phyloP scores from a whole-genome alignment of 768 basidiomycete species.

The Hericium alpestre region DNA sequence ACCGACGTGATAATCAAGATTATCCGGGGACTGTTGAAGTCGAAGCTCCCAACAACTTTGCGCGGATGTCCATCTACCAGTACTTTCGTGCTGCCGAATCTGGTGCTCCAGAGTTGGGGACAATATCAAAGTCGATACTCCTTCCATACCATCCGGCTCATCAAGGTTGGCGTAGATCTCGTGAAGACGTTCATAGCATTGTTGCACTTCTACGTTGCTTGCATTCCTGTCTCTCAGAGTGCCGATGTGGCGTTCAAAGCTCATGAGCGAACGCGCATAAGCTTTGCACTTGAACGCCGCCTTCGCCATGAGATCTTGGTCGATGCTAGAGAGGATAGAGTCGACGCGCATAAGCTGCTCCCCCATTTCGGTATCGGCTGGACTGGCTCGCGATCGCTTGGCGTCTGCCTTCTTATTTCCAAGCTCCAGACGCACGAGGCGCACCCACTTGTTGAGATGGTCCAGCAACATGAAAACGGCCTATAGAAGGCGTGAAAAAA shows the following conservation, averaged over 20 bases:
- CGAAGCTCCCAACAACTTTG: conserved; percentile 99
- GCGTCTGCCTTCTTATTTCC: conserved; percentile 35
- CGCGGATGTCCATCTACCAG: conserved; percentile 93
- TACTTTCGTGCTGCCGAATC: conserved; percentile 95
- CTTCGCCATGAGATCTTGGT: conserved; percentile 80
- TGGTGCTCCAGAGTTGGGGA: conserved; percentile 90
- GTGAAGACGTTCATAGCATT: conserved; percentile 82
- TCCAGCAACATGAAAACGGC: conserved; percentile 91
- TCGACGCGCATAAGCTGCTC: conserved; percentile 66
- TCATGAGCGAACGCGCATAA: conserved; percentile 89
- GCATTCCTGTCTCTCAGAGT: conserved; percentile 32
- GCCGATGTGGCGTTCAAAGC: conserved; percentile 78
- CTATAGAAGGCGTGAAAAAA: conserved; percentile 28
- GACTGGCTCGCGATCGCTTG: conserved; percentile 37
- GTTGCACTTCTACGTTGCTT: conserved; percentile 40
- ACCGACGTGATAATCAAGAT: conserved; percentile 81
- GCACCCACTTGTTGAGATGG: conserved; percentile 86
- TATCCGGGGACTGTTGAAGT: conserved; percentile 82
- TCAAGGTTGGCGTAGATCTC: conserved; percentile 94
- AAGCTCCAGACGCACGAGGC: conserved; percentile 57
- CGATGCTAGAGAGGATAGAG: conserved; percentile 71
- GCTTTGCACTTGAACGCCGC: conserved; percentile 93
- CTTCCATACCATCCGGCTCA: conserved; percentile 99
- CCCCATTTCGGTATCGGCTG: conserved; percentile 29
- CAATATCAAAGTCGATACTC: conserved; percentile 79